Conservation (phyloP, 208 protist genomes). For the Leishmania lainsoni region DNA sequence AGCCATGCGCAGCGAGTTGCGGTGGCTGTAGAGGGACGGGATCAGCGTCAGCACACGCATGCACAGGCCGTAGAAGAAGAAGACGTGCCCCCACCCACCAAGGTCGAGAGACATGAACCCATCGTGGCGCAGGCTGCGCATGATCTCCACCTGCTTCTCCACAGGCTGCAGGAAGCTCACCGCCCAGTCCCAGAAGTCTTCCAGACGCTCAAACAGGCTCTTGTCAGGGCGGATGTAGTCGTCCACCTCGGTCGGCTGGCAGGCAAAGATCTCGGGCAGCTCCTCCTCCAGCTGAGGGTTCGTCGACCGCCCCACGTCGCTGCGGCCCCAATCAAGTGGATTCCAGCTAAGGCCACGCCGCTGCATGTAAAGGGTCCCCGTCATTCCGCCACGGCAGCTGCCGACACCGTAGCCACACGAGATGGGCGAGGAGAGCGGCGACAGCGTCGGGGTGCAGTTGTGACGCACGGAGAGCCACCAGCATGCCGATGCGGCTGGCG, state of each 20-base stretch:
- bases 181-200: conserved; percentile 90
- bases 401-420: background rate
- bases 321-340: conserved; percentile 48
- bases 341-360: conserved; percentile 72
- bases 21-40: conserved; percentile 80
- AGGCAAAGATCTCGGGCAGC: conserved; percentile 85
- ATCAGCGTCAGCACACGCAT: conserved; percentile 83
- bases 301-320: conserved; percentile 36
- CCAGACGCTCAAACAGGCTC: conserved; percentile 78
- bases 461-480: background rate
- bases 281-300: conserved; percentile 73
- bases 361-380: conserved; percentile 18
- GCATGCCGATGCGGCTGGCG: background rate
- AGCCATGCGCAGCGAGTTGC: conserved; percentile 82
- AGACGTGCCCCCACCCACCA: conserved; percentile 78
- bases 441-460: background rate
- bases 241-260: conserved; percentile 82
- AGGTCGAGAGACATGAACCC: conserved; percentile 79
- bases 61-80: conserved; percentile 78
- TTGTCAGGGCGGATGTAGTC: conserved; percentile 88
- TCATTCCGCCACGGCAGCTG: background rate
- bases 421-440: conserved; percentile 5
- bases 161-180: conserved; percentile 84
- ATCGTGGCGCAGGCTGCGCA: conserved; percentile 71
- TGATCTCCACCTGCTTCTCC: conserved; percentile 87